phyloP scores from a whole-genome alignment of 768 basidiomycete genomes.

The Boletus sp. region DNA sequence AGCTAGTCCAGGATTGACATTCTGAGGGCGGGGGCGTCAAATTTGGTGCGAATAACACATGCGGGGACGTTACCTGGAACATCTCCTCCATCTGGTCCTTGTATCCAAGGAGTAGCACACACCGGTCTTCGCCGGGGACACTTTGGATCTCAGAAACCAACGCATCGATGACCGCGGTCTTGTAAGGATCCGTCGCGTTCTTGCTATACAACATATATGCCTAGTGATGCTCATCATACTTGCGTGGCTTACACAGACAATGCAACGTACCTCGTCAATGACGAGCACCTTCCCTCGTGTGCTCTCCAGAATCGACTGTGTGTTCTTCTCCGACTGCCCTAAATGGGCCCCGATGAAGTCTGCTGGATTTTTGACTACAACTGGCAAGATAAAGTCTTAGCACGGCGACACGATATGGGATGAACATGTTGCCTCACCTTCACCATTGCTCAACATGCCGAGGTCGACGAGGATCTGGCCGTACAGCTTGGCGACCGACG shows the following conservation, averaged over 20 bases:
- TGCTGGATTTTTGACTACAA: conserved; percentile 65
- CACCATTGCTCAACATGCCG: conserved; percentile 65
- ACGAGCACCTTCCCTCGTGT: conserved; percentile 66
- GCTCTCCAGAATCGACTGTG: conserved; percentile 59
- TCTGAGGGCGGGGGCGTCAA: conserved; percentile 36
- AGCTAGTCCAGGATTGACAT: conserved; percentile 68
- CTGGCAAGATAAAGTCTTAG: conserved; percentile 31
- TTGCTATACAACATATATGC: conserved; percentile 67
- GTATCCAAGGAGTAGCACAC: conserved; percentile 66
- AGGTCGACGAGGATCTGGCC: conserved; percentile 63
- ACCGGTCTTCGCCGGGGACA: conserved; percentile 67
- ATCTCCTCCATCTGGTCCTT: conserved; percentile 66
- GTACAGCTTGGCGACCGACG: conserved; percentile 67
- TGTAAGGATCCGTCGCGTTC: conserved; percentile 46
- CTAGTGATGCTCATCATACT: conserved; percentile 31
- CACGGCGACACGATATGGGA: not conserved
- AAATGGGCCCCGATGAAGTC: conserved; percentile 62
- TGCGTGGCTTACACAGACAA: not conserved
- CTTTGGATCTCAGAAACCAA: conserved; percentile 75
- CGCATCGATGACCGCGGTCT: conserved; percentile 71
- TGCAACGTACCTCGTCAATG: conserved; percentile 58
- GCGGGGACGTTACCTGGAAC: conserved; percentile 55
- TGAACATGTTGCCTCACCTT: conserved; percentile 44
- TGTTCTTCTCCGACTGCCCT: conserved; percentile 62
- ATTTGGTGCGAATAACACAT: no score